These are phyloP conservation scores for Heterobasidion irregulare DNA, from an alignment of 1,284 basidiomycete species.

Conservation along the genomic window DNA sequence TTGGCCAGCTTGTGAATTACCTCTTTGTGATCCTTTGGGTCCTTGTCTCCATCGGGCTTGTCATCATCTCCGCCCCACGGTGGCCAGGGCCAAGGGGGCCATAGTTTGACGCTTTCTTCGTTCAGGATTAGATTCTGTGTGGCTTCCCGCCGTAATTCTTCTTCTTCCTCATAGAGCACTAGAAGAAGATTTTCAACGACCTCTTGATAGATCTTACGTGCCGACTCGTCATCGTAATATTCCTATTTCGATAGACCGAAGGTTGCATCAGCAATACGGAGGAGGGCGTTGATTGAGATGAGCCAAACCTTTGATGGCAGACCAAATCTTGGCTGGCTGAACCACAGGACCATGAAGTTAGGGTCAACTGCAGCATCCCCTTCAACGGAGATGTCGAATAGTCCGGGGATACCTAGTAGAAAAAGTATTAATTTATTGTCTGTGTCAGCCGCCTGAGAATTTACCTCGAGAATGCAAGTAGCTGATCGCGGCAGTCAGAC, in stretches of 20 bases:
- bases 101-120: conserved; percentile 49
- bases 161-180: conserved; percentile 48
- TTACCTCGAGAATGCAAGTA: conserved; percentile 82
- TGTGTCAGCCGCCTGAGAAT: conserved; percentile 8
- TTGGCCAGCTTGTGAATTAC: conserved; percentile 61
- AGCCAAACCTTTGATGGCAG: conserved; percentile 75
- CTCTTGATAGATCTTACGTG: conserved; percentile 63
- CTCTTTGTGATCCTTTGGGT: conserved; percentile 27
- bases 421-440: conserved; percentile 1
- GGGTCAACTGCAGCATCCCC: conserved; percentile 91
- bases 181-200: conserved; percentile 66
- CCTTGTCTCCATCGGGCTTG: conserved; percentile 32
- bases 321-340: conserved; percentile 78
- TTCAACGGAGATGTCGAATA: conserved; percentile 78
- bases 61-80: conserved; percentile 62
- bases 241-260: conserved; percentile 38
- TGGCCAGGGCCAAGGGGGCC: conserved; percentile 88
- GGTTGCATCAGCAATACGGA: conserved; percentile 2
- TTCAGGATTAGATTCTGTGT: conserved; percentile 33
- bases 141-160: conserved; percentile 7
- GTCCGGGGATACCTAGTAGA: conserved; percentile 56
- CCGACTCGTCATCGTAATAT: conserved; percentile 80
- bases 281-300: background rate
- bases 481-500: conserved; percentile 75
- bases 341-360: conserved; percentile 79